phyloP scores from a whole-genome alignment of 805 yeast species.

The Lipomyces sp. region DNA sequence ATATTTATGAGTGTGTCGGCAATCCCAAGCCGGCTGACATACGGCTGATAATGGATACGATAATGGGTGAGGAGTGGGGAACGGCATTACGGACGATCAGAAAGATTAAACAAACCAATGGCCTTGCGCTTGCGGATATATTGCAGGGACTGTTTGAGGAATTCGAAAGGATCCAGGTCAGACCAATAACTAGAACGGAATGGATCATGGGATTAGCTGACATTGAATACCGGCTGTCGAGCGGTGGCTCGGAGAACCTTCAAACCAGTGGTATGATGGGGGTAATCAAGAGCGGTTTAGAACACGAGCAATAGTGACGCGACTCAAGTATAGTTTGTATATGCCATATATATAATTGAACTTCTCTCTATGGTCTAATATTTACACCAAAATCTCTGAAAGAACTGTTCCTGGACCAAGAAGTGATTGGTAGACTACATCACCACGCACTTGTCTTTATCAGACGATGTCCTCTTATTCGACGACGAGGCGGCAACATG shows the following conservation, averaged over 20 bases:
- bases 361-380: background rate
- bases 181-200: slow-evolving; percentile 62
- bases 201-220: slow-evolving; percentile 78
- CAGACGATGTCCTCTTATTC: slow-evolving; percentile 6
- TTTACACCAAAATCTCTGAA: background rate
- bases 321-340: slow-evolving; percentile 30
- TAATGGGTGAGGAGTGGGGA: slow-evolving; percentile 87
- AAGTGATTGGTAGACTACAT: slow-evolving; percentile 9
- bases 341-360: background rate
- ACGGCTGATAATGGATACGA: slow-evolving; percentile 72
- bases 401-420: background rate
- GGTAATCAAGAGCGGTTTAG: slow-evolving; percentile 72
- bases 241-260: slow-evolving; percentile 89
- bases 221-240: slow-evolving; percentile 86
- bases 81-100: slow-evolving; percentile 70
- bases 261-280: slow-evolving; percentile 92
- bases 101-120: slow-evolving; percentile 70
- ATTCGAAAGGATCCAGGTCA: slow-evolving; percentile 69
- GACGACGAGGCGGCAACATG: background rate
- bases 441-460: slow-evolving; percentile 23
- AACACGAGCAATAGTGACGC: slow-evolving; percentile 44
- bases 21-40: slow-evolving; percentile 91
- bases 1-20: slow-evolving; percentile 93
- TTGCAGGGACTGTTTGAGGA: slow-evolving; percentile 76
- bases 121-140: slow-evolving; percentile 87